phyloP scores from a whole-genome alignment of 2,329 filamentous ascomycete genomes.

The Phialophora tarda region DNA sequence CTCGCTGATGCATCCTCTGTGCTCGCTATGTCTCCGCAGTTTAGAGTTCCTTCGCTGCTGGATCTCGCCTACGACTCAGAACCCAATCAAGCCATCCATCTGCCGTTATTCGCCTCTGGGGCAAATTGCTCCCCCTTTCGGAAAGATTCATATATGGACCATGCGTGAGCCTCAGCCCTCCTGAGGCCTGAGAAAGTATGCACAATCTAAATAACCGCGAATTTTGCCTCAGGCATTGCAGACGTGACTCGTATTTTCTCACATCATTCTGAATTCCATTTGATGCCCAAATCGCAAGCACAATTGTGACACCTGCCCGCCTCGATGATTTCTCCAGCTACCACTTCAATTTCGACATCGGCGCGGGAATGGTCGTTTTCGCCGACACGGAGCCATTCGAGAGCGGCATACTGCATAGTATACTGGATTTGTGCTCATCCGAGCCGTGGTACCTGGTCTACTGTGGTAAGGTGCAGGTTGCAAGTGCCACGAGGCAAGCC shows the following conservation, averaged over 20 bases:
- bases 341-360: constrained; percentile 8
- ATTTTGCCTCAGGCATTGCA: background rate
- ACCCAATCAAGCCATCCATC: background rate
- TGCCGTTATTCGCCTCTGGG: constrained; percentile 10
- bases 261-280: constrained; percentile 7
- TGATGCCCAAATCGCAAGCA: background rate
- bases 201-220: background rate
- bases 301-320: background rate
- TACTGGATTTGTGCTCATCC: constrained; percentile 1
- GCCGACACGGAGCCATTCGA: constrained; percentile 15
- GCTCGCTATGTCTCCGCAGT: background rate
- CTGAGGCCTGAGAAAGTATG: background rate
- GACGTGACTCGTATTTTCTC: constrained; percentile 15
- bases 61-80: background rate
- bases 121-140: constrained; percentile 16
- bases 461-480: constrained; percentile 4
- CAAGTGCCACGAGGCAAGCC: constrained; percentile 20
- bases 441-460: constrained; percentile 9
- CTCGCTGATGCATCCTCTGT: background rate
- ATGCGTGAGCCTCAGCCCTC: constrained; percentile 8
- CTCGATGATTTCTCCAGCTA: background rate
- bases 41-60: background rate
- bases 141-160: constrained; percentile 9
- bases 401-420: constrained; percentile 16
- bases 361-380: constrained; percentile 5